Evolutionary conservation across 73 alveolate species (phyloP), one percentile per base, ranked within the genome.

Genomic region (Paramecium octaurelia): DNA sequence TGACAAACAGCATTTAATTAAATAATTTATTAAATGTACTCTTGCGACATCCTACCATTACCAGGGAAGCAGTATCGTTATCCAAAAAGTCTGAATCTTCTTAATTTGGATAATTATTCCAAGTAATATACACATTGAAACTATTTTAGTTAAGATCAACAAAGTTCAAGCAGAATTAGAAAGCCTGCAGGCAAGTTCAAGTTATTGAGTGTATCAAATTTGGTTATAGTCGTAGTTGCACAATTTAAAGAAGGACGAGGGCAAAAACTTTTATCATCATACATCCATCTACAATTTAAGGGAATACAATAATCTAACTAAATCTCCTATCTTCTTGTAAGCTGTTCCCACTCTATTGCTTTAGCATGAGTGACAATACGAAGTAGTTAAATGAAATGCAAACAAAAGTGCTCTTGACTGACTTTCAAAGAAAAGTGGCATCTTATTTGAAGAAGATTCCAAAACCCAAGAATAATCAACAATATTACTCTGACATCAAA

Each of bases 231-330:
- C 12, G 1, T 24, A 64, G 84, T 8, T 64, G 27, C 84, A 64
- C 12, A 64, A 27, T 12, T 0, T 64, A 27, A 64, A 64, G 46
- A 64, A 64, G 12, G 84, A 64, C 31, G 84, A 64, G 6, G 84
- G 84, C 7, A 64, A n/a, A 64, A 64, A 27, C 84, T 64, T 64
- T 34, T 64, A 64, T 64, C 84, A 64, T 34, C 84, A 64, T 64
- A 12, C 84, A 6, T 64, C 84, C 27, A 64, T 64, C 8, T 64
- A 64, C 48, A 64, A 64, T 64, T 23, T 64, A 23, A 64, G n/a
- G 46, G 84, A 64, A 64, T 64, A 31, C 48, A 3, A 23, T 12
- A 64, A 64, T 64, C 27, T 64, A 11, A 64, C 84, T 64, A 64
- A 64, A 64, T 64, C 84, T 31, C 84, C 84, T 31, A 12, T 64